Base-by-base conservation (phyloP, 192 early-diverging fungal species). In the Pilaira anomala region DNA sequence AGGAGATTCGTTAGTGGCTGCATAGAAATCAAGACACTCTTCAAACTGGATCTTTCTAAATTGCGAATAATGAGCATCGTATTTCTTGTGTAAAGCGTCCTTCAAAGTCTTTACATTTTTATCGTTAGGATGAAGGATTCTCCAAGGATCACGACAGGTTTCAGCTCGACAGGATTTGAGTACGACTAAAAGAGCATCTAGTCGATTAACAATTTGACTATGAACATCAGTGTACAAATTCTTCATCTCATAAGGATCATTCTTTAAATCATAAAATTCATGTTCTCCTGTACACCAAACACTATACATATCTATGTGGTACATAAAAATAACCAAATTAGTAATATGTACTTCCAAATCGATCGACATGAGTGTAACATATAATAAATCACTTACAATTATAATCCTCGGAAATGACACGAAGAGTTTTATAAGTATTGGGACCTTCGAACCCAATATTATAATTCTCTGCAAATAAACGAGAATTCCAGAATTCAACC, bases 91-190 rank as follows among this genome's bases (percentile, higher is more conserved):
- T 28, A 60, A 11, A 22, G 63, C 62, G 45, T 63, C 25, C 24
- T 48, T 33, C 8, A 66, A 44, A 59, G 63, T 48, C 60, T 55
- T 60, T 2, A 68, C 51, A 46, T 19, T 13, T 16, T 33, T 14
- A 39, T 68, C 73, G 41, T 62, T 41, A 16, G 76, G 64, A 64
- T 82, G 82, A 14, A 87, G 62, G 0, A 72, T 73, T 0, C 54
- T 53, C 85, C 85, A 87, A 19, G 85, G 85, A 22, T 82, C 68
- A 52, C 79, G 76, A 62, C 85, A 87, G 7, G 67, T 74, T 0
- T 71, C 73, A 0, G 75, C 79, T n/a, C 76, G 76, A 66, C 83
- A 87, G 36, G 74, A 65, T 14, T 80, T 72, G 7, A 83, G 56
- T 3, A 82, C 78, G 13, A 72, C 52, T 22, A 84, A 51, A 30